A percentile compares a stretch with the other conserved stretches of the same genome.
Evolutionary conservation across 331 rosid species (phyloP).

Genomic region (Quercus tomentella): DNA sequence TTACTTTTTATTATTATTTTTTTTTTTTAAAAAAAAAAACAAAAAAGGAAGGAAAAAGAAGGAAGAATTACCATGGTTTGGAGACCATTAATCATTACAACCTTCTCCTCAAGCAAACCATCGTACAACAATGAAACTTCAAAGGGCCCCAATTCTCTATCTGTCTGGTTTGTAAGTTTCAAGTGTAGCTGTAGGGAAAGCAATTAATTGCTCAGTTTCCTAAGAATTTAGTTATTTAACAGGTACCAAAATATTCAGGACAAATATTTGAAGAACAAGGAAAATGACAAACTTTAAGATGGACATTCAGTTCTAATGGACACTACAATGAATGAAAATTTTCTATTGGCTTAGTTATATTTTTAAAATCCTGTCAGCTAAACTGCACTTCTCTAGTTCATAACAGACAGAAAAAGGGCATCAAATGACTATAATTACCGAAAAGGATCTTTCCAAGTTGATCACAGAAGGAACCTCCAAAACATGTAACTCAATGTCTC

Average conservation of each 20-base stretch:
- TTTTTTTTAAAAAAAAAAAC: too few species aligned
- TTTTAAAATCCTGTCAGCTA: conserved; percentile 8
- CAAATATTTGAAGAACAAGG: conserved; percentile 10
- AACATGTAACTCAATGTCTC: conserved; percentile 82
- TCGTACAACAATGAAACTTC: conserved; percentile 66
- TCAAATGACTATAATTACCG: conserved; percentile 40
- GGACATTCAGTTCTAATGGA: conserved; percentile 16
- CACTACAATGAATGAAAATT: conserved; percentile 7
- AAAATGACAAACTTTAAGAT: conserved; percentile 15
- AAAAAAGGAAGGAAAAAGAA: too few species aligned
- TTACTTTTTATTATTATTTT: not conserved
- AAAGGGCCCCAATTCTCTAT: conserved; percentile 81
- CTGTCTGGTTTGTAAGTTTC: conserved; percentile 70
- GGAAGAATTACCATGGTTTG: conserved; percentile 64
- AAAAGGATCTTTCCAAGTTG: conserved; percentile 75
- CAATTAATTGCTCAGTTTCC: conserved; percentile 30
- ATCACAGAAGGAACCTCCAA: conserved; percentile 64
- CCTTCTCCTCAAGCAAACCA: conserved; percentile 51
- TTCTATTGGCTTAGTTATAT: not conserved
- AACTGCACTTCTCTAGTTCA: conserved; percentile 8
- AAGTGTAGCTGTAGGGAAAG: conserved; percentile 61
- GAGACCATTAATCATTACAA: conserved; percentile 74
- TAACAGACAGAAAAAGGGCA: not conserved
- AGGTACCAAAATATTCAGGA: not conserved
- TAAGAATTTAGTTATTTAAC: conserved; percentile 1